Evolutionary conservation across 176 grass and related monocot genomes (phyloP), one percentile per base, ranked within the genome.

Genomic region (Tillandsia leiboldiana): DNA sequence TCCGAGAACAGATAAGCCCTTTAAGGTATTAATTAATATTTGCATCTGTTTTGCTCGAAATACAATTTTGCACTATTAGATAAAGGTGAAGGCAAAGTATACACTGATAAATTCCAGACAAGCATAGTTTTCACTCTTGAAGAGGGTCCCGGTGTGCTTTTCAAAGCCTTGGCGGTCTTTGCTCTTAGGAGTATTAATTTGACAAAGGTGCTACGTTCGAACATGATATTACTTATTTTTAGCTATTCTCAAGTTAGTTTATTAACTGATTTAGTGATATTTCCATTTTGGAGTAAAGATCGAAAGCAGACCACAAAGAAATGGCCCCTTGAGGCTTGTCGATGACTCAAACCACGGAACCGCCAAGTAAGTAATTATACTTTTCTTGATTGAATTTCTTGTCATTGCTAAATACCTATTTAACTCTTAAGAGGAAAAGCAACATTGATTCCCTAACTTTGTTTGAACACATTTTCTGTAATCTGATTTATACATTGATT

Each of bases 41-140:
- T 42, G 51, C 29, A 58, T 15, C 1, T 68, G 12, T 14, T 8
- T 48, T 75, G 4, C 27, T 68, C 29, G 3, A 59, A 4, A 58
- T 68, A 5, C 50, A 66, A 47, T 57, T 13, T 23, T 23, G 52
- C 56, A 10, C 54, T 59, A 18, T 57, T 57, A 26, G 11, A 48
- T 51, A 47, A 51, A 22, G 51, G 20, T 17, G 12, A 58, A 4
- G 1, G 9, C 6, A 51, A 11, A 51, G 10, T 15, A 42, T 57
- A 11, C 53, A 18, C 12, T 57, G 49, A 63, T 75, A 8, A 8
- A 59, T 75, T 69, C 15, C 53, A 87, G 88, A 86, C 81, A 56
- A 84, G 84, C 51, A 79, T 91, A 17, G 81, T 85, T 18, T n/a
- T 91, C 29, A 50, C 78, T 73, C 81, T 91, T 65, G 75, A 87